Percentiles rank a stretch among this genome's conserved stretches.
phyloP scores from a whole-genome alignment of 78 protist species.

The Dictyostelium capitatum region DNA sequence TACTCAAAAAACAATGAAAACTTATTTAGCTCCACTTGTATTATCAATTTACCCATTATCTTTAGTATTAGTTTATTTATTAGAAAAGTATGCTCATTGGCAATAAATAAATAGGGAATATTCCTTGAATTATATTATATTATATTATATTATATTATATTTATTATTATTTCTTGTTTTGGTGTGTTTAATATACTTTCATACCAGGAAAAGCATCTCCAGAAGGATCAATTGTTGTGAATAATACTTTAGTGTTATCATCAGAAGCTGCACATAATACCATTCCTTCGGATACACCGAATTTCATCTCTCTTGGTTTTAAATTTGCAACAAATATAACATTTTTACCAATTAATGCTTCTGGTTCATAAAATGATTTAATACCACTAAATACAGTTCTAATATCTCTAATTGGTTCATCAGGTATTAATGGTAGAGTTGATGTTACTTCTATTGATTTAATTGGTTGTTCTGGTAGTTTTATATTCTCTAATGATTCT shows the following conservation, averaged over 20 bases:
- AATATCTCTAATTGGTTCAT: conserved; percentile 37
- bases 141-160: too few species aligned
- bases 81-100: conserved; percentile 81
- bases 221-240: background rate
- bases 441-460: background rate
- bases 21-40: conserved; percentile 30
- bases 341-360: conserved; percentile 57
- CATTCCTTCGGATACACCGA: conserved; percentile 69
- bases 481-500: background rate
- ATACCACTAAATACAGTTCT: conserved; percentile 74
- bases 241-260: conserved; percentile 32
- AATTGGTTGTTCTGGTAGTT: background rate
- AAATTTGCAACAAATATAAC: conserved; percentile 50
- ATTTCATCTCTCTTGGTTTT: conserved; percentile 42
- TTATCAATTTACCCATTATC: conserved; percentile 80
- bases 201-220: conserved; percentile 35
- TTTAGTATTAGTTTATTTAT: conserved; percentile 59
- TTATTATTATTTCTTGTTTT: too few species aligned
- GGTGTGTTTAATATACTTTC: conserved; percentile 49
- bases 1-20: conserved; percentile 32
- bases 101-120: conserved; percentile 41
- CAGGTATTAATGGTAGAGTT: background rate
- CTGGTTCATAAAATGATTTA: conserved; percentile 48
- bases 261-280: conserved; percentile 62
- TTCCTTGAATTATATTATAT: too few species aligned